phyloP scores from a whole-genome alignment of 257 asterid species.

The Solanum peruvianum region DNA sequence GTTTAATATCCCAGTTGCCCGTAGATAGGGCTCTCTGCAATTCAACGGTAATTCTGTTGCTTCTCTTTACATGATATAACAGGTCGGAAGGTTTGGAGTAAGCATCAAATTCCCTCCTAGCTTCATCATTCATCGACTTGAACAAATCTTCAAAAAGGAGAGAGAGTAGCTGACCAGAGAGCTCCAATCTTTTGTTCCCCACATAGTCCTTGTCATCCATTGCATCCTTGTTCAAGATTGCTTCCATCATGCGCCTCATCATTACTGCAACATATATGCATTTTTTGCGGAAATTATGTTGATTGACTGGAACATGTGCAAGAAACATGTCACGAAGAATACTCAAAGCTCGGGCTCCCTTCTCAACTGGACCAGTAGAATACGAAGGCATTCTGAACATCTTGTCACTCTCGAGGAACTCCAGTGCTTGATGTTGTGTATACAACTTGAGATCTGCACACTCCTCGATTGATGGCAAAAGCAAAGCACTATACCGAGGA shows the following conservation, averaged over 20 bases:
- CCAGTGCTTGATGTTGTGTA: slow-evolving; percentile 67
- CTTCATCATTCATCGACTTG: slow-evolving; percentile 79
- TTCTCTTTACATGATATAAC: slow-evolving; percentile 18
- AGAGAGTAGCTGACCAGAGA: slow-evolving; percentile 82
- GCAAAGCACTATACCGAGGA: slow-evolving; percentile 75
- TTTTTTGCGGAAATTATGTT: slow-evolving; percentile 69
- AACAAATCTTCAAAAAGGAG: slow-evolving; percentile 93
- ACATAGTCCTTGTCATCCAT: slow-evolving; percentile 98
- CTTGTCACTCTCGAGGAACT: slow-evolving; percentile 45
- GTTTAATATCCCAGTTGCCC: slow-evolving; percentile 82
- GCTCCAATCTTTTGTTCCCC: slow-evolving; percentile 93
- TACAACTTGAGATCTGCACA: slow-evolving; percentile 50
- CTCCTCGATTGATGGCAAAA: slow-evolving; percentile 94
- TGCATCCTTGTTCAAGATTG: slow-evolving; percentile 84
- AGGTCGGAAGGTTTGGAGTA: slow-evolving; percentile 42
- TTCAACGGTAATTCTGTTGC: slow-evolving; percentile 32
- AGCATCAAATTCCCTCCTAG: slow-evolving; percentile 24
- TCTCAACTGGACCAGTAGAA: slow-evolving; percentile 12
- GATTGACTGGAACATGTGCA: slow-evolving; percentile 66
- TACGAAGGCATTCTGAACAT: slow-evolving; percentile 32
- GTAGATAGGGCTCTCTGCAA: slow-evolving; percentile 83
- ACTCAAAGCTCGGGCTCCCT: slow-evolving; percentile 63
- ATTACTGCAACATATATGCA: slow-evolving; percentile 91
- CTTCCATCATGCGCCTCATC: slow-evolving; percentile 97
- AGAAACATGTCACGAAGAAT: slow-evolving; percentile 57